These are phyloP conservation scores for Fraxinus excelsior DNA, from an alignment of 257 asterid genomes.

Conservation along the genomic window DNA sequence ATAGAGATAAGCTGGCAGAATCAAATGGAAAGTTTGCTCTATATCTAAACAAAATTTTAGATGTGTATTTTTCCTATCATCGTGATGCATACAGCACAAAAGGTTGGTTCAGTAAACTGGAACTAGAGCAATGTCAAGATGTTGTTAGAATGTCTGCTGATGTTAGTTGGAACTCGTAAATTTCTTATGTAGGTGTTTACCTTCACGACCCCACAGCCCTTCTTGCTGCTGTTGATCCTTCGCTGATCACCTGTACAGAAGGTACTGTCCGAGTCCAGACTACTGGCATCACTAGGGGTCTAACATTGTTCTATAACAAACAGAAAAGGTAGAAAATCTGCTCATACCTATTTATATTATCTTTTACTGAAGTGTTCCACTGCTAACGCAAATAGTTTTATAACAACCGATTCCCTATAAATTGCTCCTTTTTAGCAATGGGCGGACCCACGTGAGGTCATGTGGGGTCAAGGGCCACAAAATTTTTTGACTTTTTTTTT, in stretches of 20 bases:
- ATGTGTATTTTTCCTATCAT: slow-evolving; percentile 79
- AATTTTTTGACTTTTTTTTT: too few relatives aligned
- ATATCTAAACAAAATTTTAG: slow-evolving; percentile 81
- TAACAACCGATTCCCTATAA: background rate
- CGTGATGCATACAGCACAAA: slow-evolving; percentile 79
- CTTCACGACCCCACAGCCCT: slow-evolving; percentile 93
- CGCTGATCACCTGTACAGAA: slow-evolving; percentile 76
- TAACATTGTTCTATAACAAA: slow-evolving; percentile 80
- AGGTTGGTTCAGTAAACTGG: slow-evolving; percentile 49
- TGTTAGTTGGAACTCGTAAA: slow-evolving; percentile 7
- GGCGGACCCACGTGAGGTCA: too few relatives aligned
- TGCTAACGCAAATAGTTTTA: slow-evolving; percentile 2
- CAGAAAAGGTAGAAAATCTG: slow-evolving; percentile 67
- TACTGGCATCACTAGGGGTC: slow-evolving; percentile 80
- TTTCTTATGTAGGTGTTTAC: slow-evolving; percentile 70
- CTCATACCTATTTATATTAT: background rate
- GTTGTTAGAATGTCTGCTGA: slow-evolving; percentile 5
- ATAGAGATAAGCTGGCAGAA: slow-evolving; percentile 67
- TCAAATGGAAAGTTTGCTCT: slow-evolving; percentile 72
- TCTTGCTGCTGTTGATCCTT: slow-evolving; percentile 91
- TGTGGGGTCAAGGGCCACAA: too few relatives aligned
- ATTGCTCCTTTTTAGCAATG: too few relatives aligned
- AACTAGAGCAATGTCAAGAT: slow-evolving; percentile 9
- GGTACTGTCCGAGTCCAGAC: slow-evolving; percentile 94
- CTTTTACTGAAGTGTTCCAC: slow-evolving; percentile 11